These are phyloP conservation scores for Ambrosia artemisiifolia DNA, from an alignment of 129 eudicot species.

Conservation along the genomic window DNA sequence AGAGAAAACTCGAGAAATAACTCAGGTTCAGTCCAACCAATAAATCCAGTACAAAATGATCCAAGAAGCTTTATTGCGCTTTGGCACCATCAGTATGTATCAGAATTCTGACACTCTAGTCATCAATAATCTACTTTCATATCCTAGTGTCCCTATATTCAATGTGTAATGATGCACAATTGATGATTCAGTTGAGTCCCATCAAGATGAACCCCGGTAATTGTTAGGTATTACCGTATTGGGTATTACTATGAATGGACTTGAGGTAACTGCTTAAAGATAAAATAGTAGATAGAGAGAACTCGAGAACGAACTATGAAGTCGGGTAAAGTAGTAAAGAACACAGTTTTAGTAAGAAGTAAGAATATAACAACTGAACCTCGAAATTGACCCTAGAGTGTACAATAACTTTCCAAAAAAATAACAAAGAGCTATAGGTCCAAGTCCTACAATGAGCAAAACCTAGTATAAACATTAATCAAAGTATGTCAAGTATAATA, in stretches of 20 bases:
- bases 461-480: conserved; percentile 8
- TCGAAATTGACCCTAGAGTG: conserved; percentile 18
- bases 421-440: conserved; percentile 13
- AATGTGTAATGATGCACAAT: conserved; percentile 4
- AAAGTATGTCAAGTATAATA: background rate
- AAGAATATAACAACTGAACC: conserved; percentile 3
- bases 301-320: background rate
- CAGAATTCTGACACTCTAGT: background rate
- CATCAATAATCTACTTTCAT: background rate
- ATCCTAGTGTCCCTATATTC: background rate
- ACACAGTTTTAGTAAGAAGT: background rate
- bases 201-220: background rate
- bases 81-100: background rate
- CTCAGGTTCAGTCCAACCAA: background rate
- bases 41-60: background rate
- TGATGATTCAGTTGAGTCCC: conserved; percentile 6
- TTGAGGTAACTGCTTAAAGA: conserved; percentile 21
- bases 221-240: background rate
- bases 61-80: background rate
- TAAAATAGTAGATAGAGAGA: background rate
- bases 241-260: conserved; percentile 1
- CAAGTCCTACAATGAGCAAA: conserved; percentile 1
- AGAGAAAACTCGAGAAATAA: background rate
- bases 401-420: conserved; percentile 17
- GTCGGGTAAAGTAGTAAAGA: background rate